Base-by-base conservation (phyloP, 306 rosid genomes). In the Citrullus colocynthis region DNA sequence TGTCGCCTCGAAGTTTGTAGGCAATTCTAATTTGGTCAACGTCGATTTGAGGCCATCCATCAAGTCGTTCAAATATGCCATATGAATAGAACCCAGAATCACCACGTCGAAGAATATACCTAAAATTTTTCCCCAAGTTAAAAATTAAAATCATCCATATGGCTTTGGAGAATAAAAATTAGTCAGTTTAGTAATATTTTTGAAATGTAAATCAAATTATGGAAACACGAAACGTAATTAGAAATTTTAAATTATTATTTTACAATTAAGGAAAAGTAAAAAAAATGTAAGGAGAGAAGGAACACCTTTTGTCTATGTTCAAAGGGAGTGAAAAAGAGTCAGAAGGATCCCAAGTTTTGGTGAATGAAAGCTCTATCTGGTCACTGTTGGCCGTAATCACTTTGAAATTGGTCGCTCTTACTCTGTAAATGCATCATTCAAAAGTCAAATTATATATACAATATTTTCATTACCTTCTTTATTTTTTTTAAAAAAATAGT, bases 341-440 rank as follows among this genome's bases (percentile, higher is more conserved):
- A 1, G 94, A 84, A 73, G 76, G 16, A 30, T 63, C 49, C 90
- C 96, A 94, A 59, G 34, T 75, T 78, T 51, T 82, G 15, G 74
- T 62, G 82, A 94, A 94, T 34, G 98, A 94, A 84, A 94, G 59
- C 80, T 94, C 98, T 62, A 82, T 76, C 78, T 85, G 86, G n/a
- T 83, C 80, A 17, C 80, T 54, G 6, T 69, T 73, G 20, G 24
- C 44, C 15, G 49, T 80, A 59, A 87, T 24, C 1, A 90, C 75
- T n/a, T 77, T 74, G 62, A 84, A 89, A 1, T 18, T 18, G 12
- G 90, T 81, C 71, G 89, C 93, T 0, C 44, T 0, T 12, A 84
- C 5, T 77, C 98, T 94, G 85, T 80, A 74, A 7, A 80, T 24
- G 5, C 6, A 45, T 54, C 16, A 1, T 58, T 58, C 3, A 20